These are phyloP conservation scores for Ceratocystis lukuohia DNA, from an alignment of 2,329 filamentous ascomycete genomes.

Conservation along the genomic window DNA sequence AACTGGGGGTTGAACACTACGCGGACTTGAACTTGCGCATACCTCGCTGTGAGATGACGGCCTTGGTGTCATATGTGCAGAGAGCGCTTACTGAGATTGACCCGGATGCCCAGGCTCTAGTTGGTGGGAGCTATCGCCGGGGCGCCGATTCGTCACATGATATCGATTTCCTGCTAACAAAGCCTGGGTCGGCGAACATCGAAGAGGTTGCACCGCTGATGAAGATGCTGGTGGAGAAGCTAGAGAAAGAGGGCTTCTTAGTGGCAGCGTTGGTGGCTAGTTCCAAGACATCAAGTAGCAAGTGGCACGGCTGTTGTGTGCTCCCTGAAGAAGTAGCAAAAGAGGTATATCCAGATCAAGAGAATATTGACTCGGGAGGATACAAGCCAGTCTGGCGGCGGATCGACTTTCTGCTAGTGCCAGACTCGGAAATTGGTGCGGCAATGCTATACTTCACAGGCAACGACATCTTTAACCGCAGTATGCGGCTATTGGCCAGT, in stretches of 20 bases:
- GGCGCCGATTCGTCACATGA: conserved; percentile 64
- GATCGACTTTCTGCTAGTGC: conserved; percentile 75
- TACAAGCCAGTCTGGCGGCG: conserved; percentile 50
- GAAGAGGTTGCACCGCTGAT: conserved; percentile 50
- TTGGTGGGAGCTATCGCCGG: conserved; percentile 75
- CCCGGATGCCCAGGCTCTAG: conserved; percentile 50
- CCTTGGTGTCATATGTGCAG: conserved; percentile 52
- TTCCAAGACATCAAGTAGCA: conserved; percentile 41
- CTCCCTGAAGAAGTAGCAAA: conserved; percentile 38
- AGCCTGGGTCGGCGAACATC: conserved; percentile 39
- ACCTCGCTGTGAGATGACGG: conserved; percentile 59
- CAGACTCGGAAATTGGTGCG: conserved; percentile 63
- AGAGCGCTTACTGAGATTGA: conserved; percentile 48
- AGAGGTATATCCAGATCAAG: conserved; percentile 19
- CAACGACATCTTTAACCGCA: conserved; percentile 88
- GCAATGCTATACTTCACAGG: conserved; percentile 92
- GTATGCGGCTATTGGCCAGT: conserved; percentile 63
- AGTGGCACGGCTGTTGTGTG: conserved; percentile 79
- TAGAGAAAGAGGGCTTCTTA: conserved; percentile 53
- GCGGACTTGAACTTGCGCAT: conserved; percentile 68
- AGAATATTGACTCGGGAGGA: background rate
- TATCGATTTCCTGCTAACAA: conserved; percentile 74
- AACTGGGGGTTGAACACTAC: conserved; percentile 65
- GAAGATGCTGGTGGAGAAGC: conserved; percentile 44
- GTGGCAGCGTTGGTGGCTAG: conserved; percentile 51